Conservation (phyloP, 2,329 filamentous ascomycete species). For the Xylogone sp. region DNA sequence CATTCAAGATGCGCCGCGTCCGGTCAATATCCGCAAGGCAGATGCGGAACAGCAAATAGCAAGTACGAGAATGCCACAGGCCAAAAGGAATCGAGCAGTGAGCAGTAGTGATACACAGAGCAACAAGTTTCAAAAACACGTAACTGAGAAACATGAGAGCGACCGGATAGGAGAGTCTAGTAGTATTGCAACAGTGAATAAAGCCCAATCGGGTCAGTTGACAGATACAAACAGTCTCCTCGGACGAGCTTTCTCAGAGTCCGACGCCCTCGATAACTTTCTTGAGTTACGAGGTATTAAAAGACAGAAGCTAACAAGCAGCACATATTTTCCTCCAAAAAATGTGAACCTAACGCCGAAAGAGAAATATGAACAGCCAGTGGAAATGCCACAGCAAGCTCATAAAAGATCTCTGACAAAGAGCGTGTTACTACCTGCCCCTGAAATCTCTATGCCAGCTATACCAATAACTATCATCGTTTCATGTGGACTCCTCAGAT, state of each 20-base stretch:
- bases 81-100: no score
- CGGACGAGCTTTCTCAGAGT: constrained; percentile 33
- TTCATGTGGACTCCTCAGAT: constrained; percentile 40
- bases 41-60: constrained; percentile 12
- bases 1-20: constrained; percentile 28
- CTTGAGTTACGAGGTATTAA: constrained; percentile 42
- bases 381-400: background rate
- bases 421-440: constrained; percentile 12
- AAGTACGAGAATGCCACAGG: background rate
- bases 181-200: constrained; percentile 3
- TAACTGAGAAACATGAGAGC: background rate
- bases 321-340: constrained; percentile 20
- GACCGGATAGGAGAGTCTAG: constrained; percentile 2
- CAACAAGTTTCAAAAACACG: constrained; percentile 6
- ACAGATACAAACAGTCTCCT: constrained; percentile 11
- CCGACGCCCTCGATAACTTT: constrained; percentile 43
- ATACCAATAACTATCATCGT: constrained; percentile 43
- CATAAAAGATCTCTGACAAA: background rate
- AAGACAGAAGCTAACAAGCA: constrained; percentile 22
- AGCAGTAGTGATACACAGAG: no score
- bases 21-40: constrained; percentile 37
- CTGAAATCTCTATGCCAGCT: constrained; percentile 10
- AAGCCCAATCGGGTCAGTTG: constrained; percentile 15
- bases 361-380: background rate
- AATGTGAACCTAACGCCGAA: background rate